Percentiles rank a stretch among this genome's conserved stretches.
Conservation (phyloP, 495 filamentous ascomycete genomes). For the Aspergillus wentii region DNA sequence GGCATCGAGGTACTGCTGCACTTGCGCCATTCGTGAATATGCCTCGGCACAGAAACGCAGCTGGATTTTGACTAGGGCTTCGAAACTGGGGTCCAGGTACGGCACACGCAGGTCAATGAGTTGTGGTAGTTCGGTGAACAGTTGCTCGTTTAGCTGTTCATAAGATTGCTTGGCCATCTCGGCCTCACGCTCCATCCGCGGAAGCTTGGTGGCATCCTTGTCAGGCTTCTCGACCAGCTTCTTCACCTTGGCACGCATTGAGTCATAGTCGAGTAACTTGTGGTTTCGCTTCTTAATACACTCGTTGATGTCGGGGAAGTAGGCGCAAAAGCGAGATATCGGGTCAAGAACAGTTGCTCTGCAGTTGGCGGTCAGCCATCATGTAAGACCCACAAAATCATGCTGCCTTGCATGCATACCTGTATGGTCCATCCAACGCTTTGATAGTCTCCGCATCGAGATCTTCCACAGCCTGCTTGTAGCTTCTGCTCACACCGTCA, state of each 20-base stretch:
- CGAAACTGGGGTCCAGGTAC: constrained; percentile 93
- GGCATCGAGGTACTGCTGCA: constrained; percentile 97
- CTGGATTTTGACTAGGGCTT: constrained; percentile 98
- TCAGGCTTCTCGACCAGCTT: constrained; percentile 96
- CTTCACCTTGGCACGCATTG: constrained; percentile 92
- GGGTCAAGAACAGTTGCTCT: constrained; percentile 92
- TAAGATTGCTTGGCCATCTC: constrained; percentile 91
- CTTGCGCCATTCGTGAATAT: constrained; percentile 95
- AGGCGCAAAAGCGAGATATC: constrained; percentile 91
- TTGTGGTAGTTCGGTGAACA: constrained; percentile 90
- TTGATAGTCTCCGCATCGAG: constrained; percentile 98
- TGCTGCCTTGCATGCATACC: no score
- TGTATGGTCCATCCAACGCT: constrained; percentile 93
- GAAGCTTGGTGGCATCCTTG: constrained; percentile 94
- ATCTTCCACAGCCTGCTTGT: constrained; percentile 97
- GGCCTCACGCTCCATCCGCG: constrained; percentile 87
- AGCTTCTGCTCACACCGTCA: constrained; percentile 90
- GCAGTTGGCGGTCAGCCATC: neutral
- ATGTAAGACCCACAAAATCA: no score
- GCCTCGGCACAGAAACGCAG: constrained; percentile 96
- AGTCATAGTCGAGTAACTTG: constrained; percentile 96
- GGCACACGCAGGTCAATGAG: constrained; percentile 95
- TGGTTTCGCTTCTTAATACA: constrained; percentile 98
- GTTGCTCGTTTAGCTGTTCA: constrained; percentile 92
- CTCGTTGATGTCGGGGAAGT: constrained; percentile 98